Evolutionary conservation across 352 stramenopile species (phyloP).

Genomic region (Saprolegnia diclina): DNA sequence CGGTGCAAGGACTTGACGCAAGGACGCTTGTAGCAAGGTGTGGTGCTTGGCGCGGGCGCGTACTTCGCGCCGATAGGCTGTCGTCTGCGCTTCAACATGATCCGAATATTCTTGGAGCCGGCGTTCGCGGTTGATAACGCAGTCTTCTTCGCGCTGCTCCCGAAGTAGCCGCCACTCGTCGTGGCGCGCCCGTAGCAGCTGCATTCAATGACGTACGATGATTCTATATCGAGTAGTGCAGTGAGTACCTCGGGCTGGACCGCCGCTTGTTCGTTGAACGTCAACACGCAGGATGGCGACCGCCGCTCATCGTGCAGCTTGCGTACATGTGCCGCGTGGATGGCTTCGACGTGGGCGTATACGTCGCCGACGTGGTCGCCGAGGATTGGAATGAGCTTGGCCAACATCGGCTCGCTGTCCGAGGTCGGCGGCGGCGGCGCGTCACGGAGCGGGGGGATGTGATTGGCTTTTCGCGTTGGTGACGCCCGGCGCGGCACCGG

Average conservation of each 20-base stretch:
- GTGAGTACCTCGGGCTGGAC: conserved; percentile 7
- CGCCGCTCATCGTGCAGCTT: background rate
- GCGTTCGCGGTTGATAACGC: background rate
- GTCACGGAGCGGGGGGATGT: background rate
- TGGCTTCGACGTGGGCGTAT: background rate
- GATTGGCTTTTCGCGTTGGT: background rate
- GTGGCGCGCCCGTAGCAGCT: conserved; percentile 1
- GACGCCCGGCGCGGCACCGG: background rate
- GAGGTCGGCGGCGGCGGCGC: background rate
- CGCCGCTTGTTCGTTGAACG: conserved; percentile 16
- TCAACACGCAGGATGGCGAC: background rate
- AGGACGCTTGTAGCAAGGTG: background rate
- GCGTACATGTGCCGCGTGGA: background rate
- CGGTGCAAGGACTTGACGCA: background rate
- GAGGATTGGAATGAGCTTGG: background rate
- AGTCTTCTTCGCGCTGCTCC: background rate
- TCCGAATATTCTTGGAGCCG: background rate
- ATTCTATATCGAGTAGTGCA: no score
- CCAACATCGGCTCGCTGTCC: background rate
- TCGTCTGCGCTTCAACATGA: background rate
- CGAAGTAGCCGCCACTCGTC: background rate
- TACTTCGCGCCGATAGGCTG: background rate
- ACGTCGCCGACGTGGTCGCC: conserved; percentile 4
- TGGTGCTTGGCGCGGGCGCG: background rate
- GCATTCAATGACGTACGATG: background rate